phyloP scores from a whole-genome alignment of 2,329 filamentous ascomycete genomes.

The Pseudopithomyces maydicus region DNA sequence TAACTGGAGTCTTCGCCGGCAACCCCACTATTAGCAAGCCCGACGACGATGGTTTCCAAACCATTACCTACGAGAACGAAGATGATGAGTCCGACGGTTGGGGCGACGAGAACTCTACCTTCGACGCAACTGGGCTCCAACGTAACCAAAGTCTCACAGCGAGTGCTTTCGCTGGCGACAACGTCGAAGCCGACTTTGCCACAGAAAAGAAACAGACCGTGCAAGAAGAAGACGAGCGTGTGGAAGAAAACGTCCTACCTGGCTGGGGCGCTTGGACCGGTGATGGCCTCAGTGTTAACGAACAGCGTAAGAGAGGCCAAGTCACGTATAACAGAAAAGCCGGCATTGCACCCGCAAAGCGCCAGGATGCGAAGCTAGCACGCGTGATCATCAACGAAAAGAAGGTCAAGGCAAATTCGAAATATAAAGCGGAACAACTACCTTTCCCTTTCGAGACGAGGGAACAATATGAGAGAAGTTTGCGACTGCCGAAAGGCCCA shows the following conservation, averaged over 20 bases:
- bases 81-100: slow-evolving; percentile 26
- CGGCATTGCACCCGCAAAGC: slow-evolving; percentile 75
- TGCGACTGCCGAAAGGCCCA: slow-evolving; percentile 84
- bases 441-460: slow-evolving; percentile 89
- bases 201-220: slow-evolving; percentile 75
- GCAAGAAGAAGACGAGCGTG: slow-evolving; percentile 77
- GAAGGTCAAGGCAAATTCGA: slow-evolving; percentile 85
- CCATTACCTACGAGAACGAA: slow-evolving; percentile 45
- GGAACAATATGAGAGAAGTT: slow-evolving; percentile 86
- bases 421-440: slow-evolving; percentile 81
- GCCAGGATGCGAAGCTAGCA: slow-evolving; percentile 81
- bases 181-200: slow-evolving; percentile 80
- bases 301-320: slow-evolving; percentile 58
- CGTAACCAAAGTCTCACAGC: slow-evolving; percentile 72
- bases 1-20: slow-evolving; percentile 30
- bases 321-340: slow-evolving; percentile 64
- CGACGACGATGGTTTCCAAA: slow-evolving; percentile 52
- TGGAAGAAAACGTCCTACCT: slow-evolving; percentile 78
- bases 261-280: slow-evolving; percentile 96
- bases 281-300: slow-evolving; percentile 74
- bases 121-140: slow-evolving; percentile 47
- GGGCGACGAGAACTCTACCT: slow-evolving; percentile 46
- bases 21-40: slow-evolving; percentile 37
- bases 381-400: slow-evolving; percentile 94
- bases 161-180: slow-evolving; percentile 83